Base-by-base conservation (phyloP, 805 yeast genomes). In the Candida mattraensis region DNA sequence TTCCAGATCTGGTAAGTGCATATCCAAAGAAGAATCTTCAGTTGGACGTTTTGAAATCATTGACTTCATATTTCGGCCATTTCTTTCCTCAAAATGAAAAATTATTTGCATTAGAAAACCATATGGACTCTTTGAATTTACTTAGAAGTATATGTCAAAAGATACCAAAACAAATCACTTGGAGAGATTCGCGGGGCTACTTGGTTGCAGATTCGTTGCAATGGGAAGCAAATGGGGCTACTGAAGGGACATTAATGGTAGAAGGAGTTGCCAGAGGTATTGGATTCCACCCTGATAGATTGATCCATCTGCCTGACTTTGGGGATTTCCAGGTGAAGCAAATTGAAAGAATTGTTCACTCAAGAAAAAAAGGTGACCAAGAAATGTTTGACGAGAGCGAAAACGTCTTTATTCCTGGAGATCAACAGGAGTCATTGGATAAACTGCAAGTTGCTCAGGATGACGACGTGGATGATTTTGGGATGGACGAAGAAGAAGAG, bases 181-280 rank as follows among this genome's bases (percentile, higher is more conserved):
- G 99, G 98, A 80, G 98, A 64, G 97, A 91, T 50, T 64, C 80
- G n/a, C 72, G 99, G 55, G 91, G 96, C 6, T 93, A 88, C 64
- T 35, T 93, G 35, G 72, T 93, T 7, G 89, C 94, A 2, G 94
- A 88, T 47, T 53, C 61, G 4, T 69, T 84, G 1, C 48, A 58
- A 15, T 74, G 74, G 68, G 58, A 64, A 12, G 51, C 61, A 4
- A 39, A 47, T 8, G 46, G 51, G 27, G 53, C 65, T 18, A 26
- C 39, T 13, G 62, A 61, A 19, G 70, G 70, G 3, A 44, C 54
- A 5, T 56, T 88, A 24, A 74, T 75, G 5, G 73, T 93, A 5
- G 83, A 80, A 55, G 99, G 99, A 32, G 74, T 78, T 4, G 87
- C 86, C 4, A 76, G 99, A 58, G 99, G 98, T 37, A 63, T 72